Base-by-base conservation (phyloP, 176 grass and related monocot genomes). In the Stipa capillata region DNA sequence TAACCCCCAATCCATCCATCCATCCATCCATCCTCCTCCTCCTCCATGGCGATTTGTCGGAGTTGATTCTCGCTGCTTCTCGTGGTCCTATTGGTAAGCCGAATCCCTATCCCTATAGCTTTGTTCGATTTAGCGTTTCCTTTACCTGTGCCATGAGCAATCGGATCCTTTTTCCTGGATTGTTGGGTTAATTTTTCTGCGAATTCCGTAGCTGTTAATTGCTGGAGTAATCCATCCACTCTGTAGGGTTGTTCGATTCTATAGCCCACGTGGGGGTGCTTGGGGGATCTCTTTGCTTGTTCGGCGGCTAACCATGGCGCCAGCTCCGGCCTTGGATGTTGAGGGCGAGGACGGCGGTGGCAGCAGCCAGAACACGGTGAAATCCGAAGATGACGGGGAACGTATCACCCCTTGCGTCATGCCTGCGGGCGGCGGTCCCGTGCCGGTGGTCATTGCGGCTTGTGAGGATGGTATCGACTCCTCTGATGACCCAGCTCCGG, bases 271-370 rank as follows among this genome's bases (percentile, higher is more conserved):
- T n/a, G n/a, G 31, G 34, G 25, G 48, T 17, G 48, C 48, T 17
- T 20, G 7, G 51, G 51, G 51, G 51, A 23, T 54, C 51, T 54
- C 51, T 54, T n/a, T 8, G 51, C n/a, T 24, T 10, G 51, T n/a
- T 54, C 51, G 51, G 17, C 50, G 62, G 13, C 28, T 7, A 51
- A 21, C 44, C 81, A 85, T 85, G 74, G 53, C 64, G 12, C 82
- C 75, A 54, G 51, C 51, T 54, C 64, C 39, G 6, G 62, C 72
- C 27, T n/a, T 53, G 17, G 69, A 52, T n/a, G 47, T 17, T 0
- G 68, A 73, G 45, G 28, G 28, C 17, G 47, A 15, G 45, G 29
- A 4, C 11, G 44, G 45, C 27, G 17, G 47, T 18, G 47, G 29
- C 47, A 53, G 36, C 27, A 36, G 28, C 29, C 47, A 73, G 9